Conservation (phyloP, 805 yeast genomes). For the Sungouiella thailandica region DNA sequence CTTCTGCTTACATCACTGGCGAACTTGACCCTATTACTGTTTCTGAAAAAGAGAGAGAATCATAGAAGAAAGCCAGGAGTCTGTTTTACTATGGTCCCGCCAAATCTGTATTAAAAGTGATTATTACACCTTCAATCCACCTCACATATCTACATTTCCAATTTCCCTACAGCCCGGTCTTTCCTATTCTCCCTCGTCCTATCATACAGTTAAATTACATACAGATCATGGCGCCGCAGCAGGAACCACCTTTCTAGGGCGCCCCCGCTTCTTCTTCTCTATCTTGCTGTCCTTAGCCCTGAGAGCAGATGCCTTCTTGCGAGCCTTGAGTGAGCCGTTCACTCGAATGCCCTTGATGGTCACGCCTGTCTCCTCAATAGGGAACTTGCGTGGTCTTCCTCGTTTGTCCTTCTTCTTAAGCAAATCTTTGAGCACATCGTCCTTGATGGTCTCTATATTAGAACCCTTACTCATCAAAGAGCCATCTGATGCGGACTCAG, state of each 20-base stretch:
- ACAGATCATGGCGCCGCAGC: neutral
- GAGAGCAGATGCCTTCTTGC: conserved; percentile 4
- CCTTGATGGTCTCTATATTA: conserved; percentile 8
- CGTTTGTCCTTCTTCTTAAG: conserved; percentile 39
- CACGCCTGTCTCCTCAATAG: conserved; percentile 41
- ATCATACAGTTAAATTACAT: neutral
- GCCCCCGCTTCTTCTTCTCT: conserved; percentile 9
- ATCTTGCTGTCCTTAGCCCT: conserved; percentile 1
- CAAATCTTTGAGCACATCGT: conserved; percentile 20
- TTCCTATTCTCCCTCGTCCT: neutral
- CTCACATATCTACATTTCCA: too few relatives aligned
- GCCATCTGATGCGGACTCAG: neutral
- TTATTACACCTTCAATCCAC: too few relatives aligned
- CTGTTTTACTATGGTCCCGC: too few relatives aligned
- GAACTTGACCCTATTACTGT: too few relatives aligned
- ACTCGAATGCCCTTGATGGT: conserved; percentile 41
- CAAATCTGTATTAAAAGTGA: too few relatives aligned
- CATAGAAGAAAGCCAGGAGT: too few relatives aligned
- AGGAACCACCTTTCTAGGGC: conserved; percentile 6
- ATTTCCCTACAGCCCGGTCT: too few relatives aligned
- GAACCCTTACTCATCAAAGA: conserved; percentile 6
- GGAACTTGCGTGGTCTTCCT: conserved; percentile 49
- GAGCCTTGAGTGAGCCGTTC: conserved; percentile 25
- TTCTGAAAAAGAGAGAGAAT: too few relatives aligned
- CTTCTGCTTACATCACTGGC: too few relatives aligned